Base-by-base conservation (phyloP, 129 eudicot genomes). In the Flaveria trinervia region DNA sequence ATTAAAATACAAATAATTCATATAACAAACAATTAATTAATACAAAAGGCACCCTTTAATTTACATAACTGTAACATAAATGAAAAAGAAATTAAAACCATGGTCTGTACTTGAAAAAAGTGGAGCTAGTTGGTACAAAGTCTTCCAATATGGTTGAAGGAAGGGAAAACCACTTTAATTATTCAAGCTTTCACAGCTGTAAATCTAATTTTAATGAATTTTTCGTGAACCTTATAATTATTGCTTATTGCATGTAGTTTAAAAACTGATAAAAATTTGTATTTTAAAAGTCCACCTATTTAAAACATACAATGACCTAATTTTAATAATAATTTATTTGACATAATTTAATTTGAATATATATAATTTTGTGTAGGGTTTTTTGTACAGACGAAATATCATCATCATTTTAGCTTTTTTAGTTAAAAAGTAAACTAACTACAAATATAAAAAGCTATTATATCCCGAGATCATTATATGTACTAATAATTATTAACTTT, bases 131-230 rank as follows among this genome's bases (percentile, higher is more conserved):
- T 15, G 81, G 81, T 77, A 33, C 61, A 26, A 52, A 28, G 60
- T 25, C 81, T 44, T 77, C 81, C 23, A 68, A 56, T 77, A 41
- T 51, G 61, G 55, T 57, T 17, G 23, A 77, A 77, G 18, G 17
- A 41, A n/a, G 33, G 23, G 49, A 15, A 7, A 43, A 68, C 70
- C 61, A 45, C 76, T 77, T 77, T 18, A 68, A 57, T 23, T 25
- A 68, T 77, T 45, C 7, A 68, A 18, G 25, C 20, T 36, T 50
- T 22, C 20, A 54, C 66, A 77, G 68, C 68, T 71, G 75, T 69
- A 77, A 55, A 77, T 56, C 36, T 25, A 49, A 68, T 4, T 23
- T 54, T 18, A 26, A 25, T 22, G 17, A 50, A 46, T 43, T n/a
- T 43, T 22, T 11, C 9, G 23, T 59, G 6, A 20, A 1, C 22